These are phyloP conservation scores for Pseudodiploospora longispora DNA, from an alignment of 2,329 filamentous ascomycete species.

Conservation along the genomic window DNA sequence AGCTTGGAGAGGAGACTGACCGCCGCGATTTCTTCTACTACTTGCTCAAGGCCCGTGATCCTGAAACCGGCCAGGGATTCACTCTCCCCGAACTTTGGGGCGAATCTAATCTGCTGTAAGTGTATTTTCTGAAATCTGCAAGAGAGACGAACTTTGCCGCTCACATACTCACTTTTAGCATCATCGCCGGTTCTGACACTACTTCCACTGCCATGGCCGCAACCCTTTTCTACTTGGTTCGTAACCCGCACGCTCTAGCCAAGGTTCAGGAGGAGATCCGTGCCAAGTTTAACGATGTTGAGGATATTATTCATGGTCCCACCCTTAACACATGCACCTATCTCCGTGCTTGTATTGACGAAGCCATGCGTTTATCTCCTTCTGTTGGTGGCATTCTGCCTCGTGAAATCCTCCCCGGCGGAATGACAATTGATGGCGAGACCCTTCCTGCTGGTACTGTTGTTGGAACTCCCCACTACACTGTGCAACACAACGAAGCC, in stretches of 20 bases:
- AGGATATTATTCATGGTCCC: constrained; percentile 47
- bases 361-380: constrained; percentile 56
- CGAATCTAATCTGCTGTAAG: constrained; percentile 59
- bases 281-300: constrained; percentile 38
- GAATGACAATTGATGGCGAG: constrained; percentile 45
- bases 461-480: constrained; percentile 58
- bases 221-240: constrained; percentile 54
- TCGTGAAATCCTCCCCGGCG: constrained; percentile 49
- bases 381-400: constrained; percentile 53
- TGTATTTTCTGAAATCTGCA: neutral
- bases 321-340: constrained; percentile 45
- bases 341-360: constrained; percentile 56
- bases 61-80: constrained; percentile 61
- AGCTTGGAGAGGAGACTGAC: constrained; percentile 55
- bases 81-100: constrained; percentile 60
- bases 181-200: constrained; percentile 65
- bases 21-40: constrained; percentile 72
- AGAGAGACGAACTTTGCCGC: neutral
- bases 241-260: constrained; percentile 38
- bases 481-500: constrained; percentile 56
- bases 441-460: constrained; percentile 50
- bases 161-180: constrained; percentile 27
- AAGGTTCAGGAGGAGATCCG: constrained; percentile 45
- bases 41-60: constrained; percentile 62
- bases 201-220: constrained; percentile 61